Base-by-base conservation (phyloP, 371 early-diverging fungal species). In the Mortierella sp. region DNA sequence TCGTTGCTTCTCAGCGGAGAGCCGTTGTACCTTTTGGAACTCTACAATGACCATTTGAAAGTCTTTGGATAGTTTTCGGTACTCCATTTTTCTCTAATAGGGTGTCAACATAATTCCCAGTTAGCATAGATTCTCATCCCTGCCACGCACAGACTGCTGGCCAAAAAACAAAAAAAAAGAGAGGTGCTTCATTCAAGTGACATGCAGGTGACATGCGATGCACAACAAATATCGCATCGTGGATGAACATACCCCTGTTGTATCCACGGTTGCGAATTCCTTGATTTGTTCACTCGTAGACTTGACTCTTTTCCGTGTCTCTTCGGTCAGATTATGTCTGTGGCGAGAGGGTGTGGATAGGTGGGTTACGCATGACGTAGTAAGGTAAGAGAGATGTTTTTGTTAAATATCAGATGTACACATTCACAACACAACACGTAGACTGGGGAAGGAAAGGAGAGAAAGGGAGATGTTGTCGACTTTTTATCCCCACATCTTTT, bases 1-100 rank as follows among this genome's bases (percentile, higher is more conserved):
- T 11, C 96, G 85, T n/a, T 93, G 91, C 68, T 92, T 95, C 63
- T 93, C 92, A 0, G 95, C 96, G 0, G 95, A 93, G 7, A 90
- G 74, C 16, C 94, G 87, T 57, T 96, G 95, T 1, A 92, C 90
- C 50, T 83, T 86, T 81, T 97, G 97, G 75, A 97, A 98, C 61
- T 96, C 92, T 44, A 86, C 88, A 44, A 98, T 68, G 2, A 96
- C 95, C 62, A 91, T 93, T 75, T 96, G 95, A 76, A 97, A 97
- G 66, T 98, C 98, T 60, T 94, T 95, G 28, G 94, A 93, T 45
- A 98, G 85, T 75, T 97, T 86, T 74, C 89, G 90, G 46, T 94
- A 92, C 58, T 91, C 91, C 28, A 93, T 82, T 82, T 93, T 92
- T 62, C 91, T 87, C 84, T 93, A 73, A 21, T 50, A 50, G 21